A percentile compares a stretch with the other conserved stretches of the same genome.
Evolutionary conservation across 768 basidiomycete species (phyloP).

Genomic region (Lepiota brunneoincarnata): DNA sequence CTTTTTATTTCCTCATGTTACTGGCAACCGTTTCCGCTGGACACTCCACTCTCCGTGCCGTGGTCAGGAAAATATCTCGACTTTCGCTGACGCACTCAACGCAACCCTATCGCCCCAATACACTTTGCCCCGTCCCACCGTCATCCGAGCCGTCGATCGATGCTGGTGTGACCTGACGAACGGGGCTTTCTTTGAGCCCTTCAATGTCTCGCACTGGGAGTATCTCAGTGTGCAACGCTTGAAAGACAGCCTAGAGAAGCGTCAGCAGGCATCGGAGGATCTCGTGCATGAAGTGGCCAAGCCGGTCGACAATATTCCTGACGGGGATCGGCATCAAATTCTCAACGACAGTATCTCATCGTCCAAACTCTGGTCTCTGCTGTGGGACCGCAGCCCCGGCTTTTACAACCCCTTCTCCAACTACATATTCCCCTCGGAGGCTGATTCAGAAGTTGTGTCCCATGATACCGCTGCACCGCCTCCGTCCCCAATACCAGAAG

Average conservation of each 20-base stretch:
- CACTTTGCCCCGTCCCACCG: constrained; percentile 43
- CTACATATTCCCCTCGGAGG: constrained; percentile 5
- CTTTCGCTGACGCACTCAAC: constrained; percentile 65
- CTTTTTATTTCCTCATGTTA: constrained; percentile 86
- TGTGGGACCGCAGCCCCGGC: constrained; percentile 12
- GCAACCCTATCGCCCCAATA: constrained; percentile 41
- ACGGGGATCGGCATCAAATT: neutral
- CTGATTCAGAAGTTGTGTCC: neutral
- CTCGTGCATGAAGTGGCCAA: neutral
- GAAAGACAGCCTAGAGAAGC: constrained; percentile 37
- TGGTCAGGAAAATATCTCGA: constrained; percentile 73
- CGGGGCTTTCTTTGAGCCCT: constrained; percentile 69
- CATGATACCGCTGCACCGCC: constrained; percentile 11
- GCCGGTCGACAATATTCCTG: neutral
- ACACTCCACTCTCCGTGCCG: constrained; percentile 58
- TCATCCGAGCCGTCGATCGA: constrained; percentile 69
- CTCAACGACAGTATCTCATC: neutral
- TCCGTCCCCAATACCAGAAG: neutral
- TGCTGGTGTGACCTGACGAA: constrained; percentile 84
- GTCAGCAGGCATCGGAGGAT: constrained; percentile 23
- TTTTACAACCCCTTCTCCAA: constrained; percentile 3
- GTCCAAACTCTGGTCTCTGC: constrained; percentile 14
- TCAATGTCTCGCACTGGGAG: constrained; percentile 78
- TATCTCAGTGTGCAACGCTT: constrained; percentile 52
- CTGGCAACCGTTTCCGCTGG: constrained; percentile 78